These are phyloP conservation scores for Potentilla sterilis DNA, from an alignment of 306 rosid genomes.

Conservation along the genomic window DNA sequence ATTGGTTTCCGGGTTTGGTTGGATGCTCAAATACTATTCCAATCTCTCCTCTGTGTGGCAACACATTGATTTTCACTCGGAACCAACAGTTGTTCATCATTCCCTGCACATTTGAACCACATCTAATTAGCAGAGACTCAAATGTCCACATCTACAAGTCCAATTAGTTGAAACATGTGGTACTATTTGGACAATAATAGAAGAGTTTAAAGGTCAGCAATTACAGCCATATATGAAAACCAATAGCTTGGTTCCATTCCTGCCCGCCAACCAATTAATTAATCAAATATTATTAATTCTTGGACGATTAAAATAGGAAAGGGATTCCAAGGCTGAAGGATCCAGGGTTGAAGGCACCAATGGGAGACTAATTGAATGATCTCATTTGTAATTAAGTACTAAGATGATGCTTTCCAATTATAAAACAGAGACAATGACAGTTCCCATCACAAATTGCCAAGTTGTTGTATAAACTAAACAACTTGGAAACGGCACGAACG, in stretches of 20 bases:
- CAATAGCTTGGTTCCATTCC: neutral
- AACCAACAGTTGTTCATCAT: slow-evolving; percentile 99
- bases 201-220: neutral
- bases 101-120: slow-evolving; percentile 43
- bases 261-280: neutral
- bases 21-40: slow-evolving; percentile 83
- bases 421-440: neutral
- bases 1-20: slow-evolving; percentile 67
- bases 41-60: slow-evolving; percentile 57
- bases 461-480: neutral
- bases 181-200: neutral
- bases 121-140: neutral
- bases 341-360: neutral
- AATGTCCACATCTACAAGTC: neutral
- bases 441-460: neutral
- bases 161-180: neutral
- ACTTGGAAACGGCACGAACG: neutral
- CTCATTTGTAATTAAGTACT: neutral
- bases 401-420: neutral
- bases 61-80: slow-evolving; percentile 58
- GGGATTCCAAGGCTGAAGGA: slow-evolving; percentile 2
- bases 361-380: neutral
- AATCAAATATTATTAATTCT: neutral
- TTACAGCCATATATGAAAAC: neutral
- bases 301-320: neutral